Percentiles rank a stretch among this genome's conserved stretches.
phyloP scores from a whole-genome alignment of 352 stramenopile genomes.

The Thalassiosira ordinaria region DNA sequence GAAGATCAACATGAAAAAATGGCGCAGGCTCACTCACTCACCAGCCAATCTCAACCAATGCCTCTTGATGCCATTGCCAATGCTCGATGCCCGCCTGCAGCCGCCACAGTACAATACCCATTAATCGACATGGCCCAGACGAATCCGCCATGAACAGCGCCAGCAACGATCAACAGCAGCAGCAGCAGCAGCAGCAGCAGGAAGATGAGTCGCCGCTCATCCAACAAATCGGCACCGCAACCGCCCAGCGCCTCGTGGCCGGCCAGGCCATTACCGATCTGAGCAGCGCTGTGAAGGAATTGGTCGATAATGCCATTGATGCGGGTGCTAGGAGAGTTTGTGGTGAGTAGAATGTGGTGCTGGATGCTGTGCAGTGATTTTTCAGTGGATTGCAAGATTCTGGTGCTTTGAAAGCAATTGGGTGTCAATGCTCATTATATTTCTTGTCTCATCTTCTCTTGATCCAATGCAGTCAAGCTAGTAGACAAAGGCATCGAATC shows the following conservation, averaged over 20 bases:
- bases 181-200: not conserved
- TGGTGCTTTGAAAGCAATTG: not conserved
- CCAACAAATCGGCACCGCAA: slow-evolving; percentile 44
- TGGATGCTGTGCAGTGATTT: too few relatives aligned
- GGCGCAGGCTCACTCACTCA: too few relatives aligned
- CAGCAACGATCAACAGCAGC: not conserved
- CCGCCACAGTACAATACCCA: too few relatives aligned
- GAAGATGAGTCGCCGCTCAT: slow-evolving; percentile 8
- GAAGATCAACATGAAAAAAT: too few relatives aligned
- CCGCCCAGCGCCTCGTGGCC: slow-evolving; percentile 76
- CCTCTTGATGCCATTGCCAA: too few relatives aligned
- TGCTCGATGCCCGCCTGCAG: too few relatives aligned
- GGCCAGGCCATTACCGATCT: slow-evolving; percentile 96
- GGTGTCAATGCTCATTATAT: slow-evolving; percentile 1
- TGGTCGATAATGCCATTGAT: slow-evolving; percentile 94
- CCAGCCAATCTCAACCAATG: too few relatives aligned
- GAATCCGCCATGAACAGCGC: not conserved
- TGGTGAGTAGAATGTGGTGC: too few relatives aligned
- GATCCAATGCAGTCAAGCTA: slow-evolving; percentile 85
- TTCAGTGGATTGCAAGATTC: too few relatives aligned
- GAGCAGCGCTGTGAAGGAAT: slow-evolving; percentile 95
- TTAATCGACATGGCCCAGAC: too few relatives aligned
- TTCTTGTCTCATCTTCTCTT: not conserved
- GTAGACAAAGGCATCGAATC: slow-evolving; percentile 90
- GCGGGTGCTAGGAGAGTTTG: slow-evolving; percentile 82